phyloP scores from a whole-genome alignment of 163 green algal genomes.

The Scenedesmus sp. region DNA sequence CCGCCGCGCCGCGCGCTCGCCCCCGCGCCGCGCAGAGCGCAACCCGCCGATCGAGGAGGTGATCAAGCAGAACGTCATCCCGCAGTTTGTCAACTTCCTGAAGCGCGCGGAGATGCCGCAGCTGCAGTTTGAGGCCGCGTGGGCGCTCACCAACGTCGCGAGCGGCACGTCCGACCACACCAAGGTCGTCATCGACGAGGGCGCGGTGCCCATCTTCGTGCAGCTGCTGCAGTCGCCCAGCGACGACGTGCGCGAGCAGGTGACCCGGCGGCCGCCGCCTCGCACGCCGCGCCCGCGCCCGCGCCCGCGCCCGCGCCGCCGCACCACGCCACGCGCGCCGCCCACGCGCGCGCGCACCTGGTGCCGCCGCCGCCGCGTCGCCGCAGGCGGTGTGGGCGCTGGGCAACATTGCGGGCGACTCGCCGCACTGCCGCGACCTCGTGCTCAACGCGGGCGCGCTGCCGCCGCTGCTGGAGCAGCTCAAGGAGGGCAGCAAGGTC shows the following conservation, averaged over 20 bases:
- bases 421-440: conserved; percentile 88
- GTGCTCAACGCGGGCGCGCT: conserved; percentile 83
- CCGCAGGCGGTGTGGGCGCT: conserved; percentile 97
- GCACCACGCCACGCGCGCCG: no score
- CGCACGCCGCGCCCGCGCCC: no score
- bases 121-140: conserved; percentile 66
- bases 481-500: conserved; percentile 92
- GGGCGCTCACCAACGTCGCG: conserved; percentile 98
- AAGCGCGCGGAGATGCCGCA: conserved; percentile 87
- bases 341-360: no score
- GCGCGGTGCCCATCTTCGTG: conserved; percentile 98
- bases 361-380: not conserved
- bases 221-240: conserved; percentile 91
- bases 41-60: conserved; percentile 99
- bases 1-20: not conserved
- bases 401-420: conserved; percentile 98
- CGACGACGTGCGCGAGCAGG: conserved; percentile 98
- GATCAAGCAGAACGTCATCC: conserved; percentile 94
- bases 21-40: conserved; percentile 77
- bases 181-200: conserved; percentile 95
- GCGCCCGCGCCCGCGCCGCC: no score
- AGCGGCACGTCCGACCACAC: conserved; percentile 98
- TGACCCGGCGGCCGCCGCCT: no score
- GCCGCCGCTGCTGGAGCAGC: conserved; percentile 85
- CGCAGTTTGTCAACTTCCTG: conserved; percentile 97